Conservation (phyloP, 352 stramenopile species). For the Thalassiosira mediterranea region DNA sequence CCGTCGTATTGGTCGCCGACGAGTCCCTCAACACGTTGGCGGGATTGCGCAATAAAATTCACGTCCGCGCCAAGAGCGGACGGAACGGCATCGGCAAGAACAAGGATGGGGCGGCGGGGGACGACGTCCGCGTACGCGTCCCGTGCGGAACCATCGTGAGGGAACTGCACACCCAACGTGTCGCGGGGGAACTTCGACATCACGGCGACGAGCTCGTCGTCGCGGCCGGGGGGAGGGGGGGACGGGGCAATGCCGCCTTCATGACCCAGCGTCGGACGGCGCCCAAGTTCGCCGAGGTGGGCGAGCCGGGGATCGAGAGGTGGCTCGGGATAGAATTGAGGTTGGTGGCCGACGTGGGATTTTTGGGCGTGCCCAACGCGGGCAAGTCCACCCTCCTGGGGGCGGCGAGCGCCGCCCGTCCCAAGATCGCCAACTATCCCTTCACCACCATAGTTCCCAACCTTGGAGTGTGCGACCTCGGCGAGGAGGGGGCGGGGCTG, state of each 20-base stretch:
- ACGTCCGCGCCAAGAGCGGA: constrained; percentile 70
- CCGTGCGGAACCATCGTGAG: constrained; percentile 86
- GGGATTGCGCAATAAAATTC: constrained; percentile 73
- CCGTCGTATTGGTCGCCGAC: constrained; percentile 78
- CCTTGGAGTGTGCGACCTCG: constrained; percentile 90
- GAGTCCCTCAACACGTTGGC: constrained; percentile 85
- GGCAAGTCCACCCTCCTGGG: constrained; percentile 97
- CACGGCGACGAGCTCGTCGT: constrained; percentile 83
- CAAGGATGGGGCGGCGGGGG: constrained; percentile 71
- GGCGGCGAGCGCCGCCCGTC: constrained; percentile 90
- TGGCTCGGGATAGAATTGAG: constrained; percentile 98
- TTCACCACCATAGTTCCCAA: constrained; percentile 99
- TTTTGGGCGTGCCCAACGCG: constrained; percentile 98
- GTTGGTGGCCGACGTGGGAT: constrained; percentile 97
- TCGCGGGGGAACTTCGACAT: constrained; percentile 83
- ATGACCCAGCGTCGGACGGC: constrained; percentile 81
- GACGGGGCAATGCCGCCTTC: constrained; percentile 86
- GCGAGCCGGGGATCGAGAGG: constrained; percentile 90
- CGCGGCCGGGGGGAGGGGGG: constrained; percentile 83
- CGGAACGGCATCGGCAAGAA: constrained; percentile 84
- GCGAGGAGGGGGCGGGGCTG: constrained; percentile 75
- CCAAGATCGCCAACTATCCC: constrained; percentile 97
- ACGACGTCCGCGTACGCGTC: constrained; percentile 77
- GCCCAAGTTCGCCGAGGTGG: constrained; percentile 83
- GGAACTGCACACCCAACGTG: constrained; percentile 76